These are phyloP conservation scores for Melastoma candidum DNA, from an alignment of 441 rosid genomes.

Conservation along the genomic window DNA sequence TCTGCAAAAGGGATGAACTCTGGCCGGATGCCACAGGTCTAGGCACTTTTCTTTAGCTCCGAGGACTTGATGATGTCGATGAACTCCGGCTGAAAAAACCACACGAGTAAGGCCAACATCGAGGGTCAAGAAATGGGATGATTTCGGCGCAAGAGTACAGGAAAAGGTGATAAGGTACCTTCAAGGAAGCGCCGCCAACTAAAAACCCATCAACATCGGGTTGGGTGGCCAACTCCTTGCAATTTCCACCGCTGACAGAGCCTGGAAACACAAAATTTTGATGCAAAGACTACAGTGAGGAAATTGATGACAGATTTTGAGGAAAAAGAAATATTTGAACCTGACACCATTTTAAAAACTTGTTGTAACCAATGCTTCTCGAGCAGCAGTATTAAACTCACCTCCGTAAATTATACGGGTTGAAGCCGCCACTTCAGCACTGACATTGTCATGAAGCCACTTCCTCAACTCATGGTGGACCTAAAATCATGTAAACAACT, in stretches of 20 bases:
- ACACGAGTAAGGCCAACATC: neutral
- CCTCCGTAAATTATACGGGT: slow-evolving; percentile 68
- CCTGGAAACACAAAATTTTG: slow-evolving; percentile 2
- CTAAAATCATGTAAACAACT: slow-evolving; percentile 17
- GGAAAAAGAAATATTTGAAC: too few relatives aligned
- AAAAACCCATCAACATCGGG: slow-evolving; percentile 19
- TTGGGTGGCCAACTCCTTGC: slow-evolving; percentile 14
- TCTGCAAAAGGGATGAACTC: too few relatives aligned
- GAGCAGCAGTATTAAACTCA: slow-evolving; percentile 15
- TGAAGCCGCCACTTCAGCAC: slow-evolving; percentile 41
- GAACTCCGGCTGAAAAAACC: slow-evolving; percentile 14
- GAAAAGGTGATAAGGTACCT: slow-evolving; percentile 6
- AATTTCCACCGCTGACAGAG: slow-evolving; percentile 17
- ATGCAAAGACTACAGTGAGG: too few relatives aligned
- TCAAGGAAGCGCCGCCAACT: slow-evolving; percentile 17
- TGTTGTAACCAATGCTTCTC: neutral
- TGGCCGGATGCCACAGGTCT: neutral
- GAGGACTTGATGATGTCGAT: slow-evolving; percentile 19
- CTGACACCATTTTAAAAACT: too few relatives aligned
- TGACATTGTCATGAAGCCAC: slow-evolving; percentile 46
- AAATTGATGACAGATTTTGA: too few relatives aligned
- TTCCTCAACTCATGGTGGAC: slow-evolving; percentile 59
- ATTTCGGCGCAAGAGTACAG: neutral
- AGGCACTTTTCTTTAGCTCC: slow-evolving; percentile 13
- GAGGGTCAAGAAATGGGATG: neutral